Evolutionary conservation across 2,329 filamentous ascomycete genomes (phyloP).

Genomic region (Penicillium sp.): DNA sequence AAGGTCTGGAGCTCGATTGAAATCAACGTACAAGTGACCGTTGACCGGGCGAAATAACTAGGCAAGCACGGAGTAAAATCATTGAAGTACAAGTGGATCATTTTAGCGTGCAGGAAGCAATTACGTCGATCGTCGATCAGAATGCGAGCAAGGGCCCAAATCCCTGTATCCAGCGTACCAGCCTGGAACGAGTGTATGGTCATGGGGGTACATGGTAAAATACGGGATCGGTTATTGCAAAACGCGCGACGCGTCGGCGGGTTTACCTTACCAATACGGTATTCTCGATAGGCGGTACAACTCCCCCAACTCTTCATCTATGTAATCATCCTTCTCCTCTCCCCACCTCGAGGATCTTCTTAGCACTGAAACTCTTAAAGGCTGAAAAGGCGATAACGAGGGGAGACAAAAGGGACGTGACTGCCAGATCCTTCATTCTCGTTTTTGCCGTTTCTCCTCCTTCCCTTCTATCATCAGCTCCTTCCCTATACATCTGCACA

Average conservation of each 20-base stretch:
- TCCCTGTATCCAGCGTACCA: background rate
- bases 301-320: background rate
- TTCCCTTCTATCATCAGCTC: background rate
- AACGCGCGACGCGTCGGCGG: constrained; percentile 31
- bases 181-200: constrained; percentile 19
- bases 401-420: constrained; percentile 15
- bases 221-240: background rate
- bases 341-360: constrained; percentile 12
- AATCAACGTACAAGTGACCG: too few relatives aligned
- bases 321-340: constrained; percentile 4
- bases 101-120: background rate
- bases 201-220: constrained; percentile 15
- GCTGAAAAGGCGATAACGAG: background rate
- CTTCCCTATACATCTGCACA: background rate
- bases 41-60: too few relatives aligned
- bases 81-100: background rate
- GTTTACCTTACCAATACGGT: constrained; percentile 20
- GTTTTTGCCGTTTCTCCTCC: background rate
- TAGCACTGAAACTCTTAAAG: background rate
- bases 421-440: constrained; percentile 4
- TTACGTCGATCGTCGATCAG: background rate
- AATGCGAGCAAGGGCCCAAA: constrained; percentile 1
- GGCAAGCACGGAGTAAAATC: background rate
- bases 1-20: too few relatives aligned
- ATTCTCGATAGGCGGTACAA: constrained; percentile 17